Conservation (phyloP, 305 asterid genomes). For the Fraxinus dipetala region DNA sequence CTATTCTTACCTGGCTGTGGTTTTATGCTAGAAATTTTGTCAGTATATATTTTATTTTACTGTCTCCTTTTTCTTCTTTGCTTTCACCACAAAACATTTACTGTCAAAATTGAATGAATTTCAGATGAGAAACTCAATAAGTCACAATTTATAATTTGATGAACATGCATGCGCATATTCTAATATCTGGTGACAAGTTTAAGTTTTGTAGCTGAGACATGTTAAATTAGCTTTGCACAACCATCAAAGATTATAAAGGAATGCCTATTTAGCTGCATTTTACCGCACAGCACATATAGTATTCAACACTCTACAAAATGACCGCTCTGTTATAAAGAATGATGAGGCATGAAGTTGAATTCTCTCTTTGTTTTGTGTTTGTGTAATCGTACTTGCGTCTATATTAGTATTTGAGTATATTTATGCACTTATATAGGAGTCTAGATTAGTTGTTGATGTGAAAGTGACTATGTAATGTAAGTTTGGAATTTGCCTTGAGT, state of each 20-base stretch:
- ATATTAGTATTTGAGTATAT: not conserved
- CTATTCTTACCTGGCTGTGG: not conserved
- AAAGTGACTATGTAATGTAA: not conserved
- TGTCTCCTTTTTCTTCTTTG: not conserved
- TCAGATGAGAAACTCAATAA: not conserved
- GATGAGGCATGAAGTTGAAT: not conserved
- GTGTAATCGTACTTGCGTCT: not conserved
- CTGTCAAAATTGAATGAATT: not conserved
- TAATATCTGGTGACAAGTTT: not conserved
- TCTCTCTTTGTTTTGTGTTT: not conserved
- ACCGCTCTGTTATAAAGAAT: not conserved
- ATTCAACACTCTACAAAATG: not conserved
- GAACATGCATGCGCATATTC: not conserved
- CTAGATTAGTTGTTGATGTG: not conserved
- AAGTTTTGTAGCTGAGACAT: not conserved
- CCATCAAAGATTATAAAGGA: not conserved
- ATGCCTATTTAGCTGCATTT: not conserved
- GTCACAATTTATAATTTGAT: not conserved
- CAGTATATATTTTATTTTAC: not conserved
- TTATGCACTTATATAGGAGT: not conserved
- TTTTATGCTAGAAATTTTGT: not conserved
- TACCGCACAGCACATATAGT: not conserved
- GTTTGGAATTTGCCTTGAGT: conserved; percentile 17
- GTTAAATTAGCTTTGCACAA: not conserved
- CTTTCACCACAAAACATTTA: not conserved